Base-by-base conservation (phyloP, 768 basidiomycete genomes). In the Tylopilus subfusipes region DNA sequence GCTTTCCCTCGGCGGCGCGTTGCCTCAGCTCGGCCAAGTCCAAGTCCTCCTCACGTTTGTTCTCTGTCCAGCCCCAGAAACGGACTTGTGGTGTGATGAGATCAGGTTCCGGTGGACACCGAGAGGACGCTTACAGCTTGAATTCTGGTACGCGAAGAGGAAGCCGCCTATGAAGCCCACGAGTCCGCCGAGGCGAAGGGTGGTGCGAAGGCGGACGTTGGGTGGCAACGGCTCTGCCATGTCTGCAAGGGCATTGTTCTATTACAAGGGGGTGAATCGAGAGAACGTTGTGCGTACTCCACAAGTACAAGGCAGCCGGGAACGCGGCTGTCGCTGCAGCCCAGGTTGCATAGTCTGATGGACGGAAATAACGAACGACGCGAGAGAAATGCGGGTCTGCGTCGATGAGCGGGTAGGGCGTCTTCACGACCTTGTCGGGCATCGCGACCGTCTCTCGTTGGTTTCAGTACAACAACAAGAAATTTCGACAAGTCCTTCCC, bases 1-100 rank as follows among this genome's bases (percentile, higher is more conserved):
- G 84, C 72, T 92, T 85, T 53, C 95, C 95, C 55, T 86, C 82
- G 61, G 74, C 73, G 4, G 83, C 87, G 22, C 83, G 83, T 58
- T 88, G 83, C 43, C 81, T 82, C 42, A 98, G 76, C 70, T 98
- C 96, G 16, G 76, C 78, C 38, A 85, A 65, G 68, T 98, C 96
- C 72, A 76, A 78, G 48, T 82, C 82, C 60, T 88, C 82, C 70
- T 98, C 96, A 16, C 82, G 78, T 59, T 83, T 81, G 73, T 96
- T 96, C 73, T 96, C 93, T 7, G 83, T 75, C 93, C 92, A 95
- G 48, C 93, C 93, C 91, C 90, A 94, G 77, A 96, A 91, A n/a
- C 93, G 92, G 67, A 82, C 90, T 93, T 64, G 46, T 22, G 12
- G 44, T 42, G 34, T 62, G 56, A 52, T 62, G 42, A 45, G 68